Evolutionary conservation across 192 early-diverging fungal species (phyloP).

Genomic region (Podila clonocystis): DNA sequence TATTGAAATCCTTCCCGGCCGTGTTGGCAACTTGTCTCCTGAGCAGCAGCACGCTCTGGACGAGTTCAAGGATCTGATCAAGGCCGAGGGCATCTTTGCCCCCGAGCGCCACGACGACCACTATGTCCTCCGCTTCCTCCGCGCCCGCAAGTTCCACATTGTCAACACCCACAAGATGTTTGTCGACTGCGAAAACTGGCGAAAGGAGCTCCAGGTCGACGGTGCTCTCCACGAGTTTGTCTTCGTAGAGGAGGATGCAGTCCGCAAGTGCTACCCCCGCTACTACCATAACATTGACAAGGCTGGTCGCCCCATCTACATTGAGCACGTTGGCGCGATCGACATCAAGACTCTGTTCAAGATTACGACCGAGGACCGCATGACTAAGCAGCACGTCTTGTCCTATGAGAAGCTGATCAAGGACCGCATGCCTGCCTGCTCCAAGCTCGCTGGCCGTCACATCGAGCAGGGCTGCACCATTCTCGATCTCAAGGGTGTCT

Average conservation of each 20-base stretch:
- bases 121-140: slow-evolving; percentile 75
- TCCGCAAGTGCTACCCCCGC: slow-evolving; percentile 74
- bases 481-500: slow-evolving; percentile 79
- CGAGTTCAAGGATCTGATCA: slow-evolving; percentile 67
- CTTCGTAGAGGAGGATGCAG: slow-evolving; percentile 69
- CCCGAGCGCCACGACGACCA: slow-evolving; percentile 71
- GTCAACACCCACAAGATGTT: slow-evolving; percentile 77
- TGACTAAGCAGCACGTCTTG: slow-evolving; percentile 78
- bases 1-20: slow-evolving; percentile 54
- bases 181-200: slow-evolving; percentile 72
- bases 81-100: slow-evolving; percentile 64
- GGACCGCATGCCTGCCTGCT: slow-evolving; percentile 77
- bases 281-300: slow-evolving; percentile 86
- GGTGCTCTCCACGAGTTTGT: slow-evolving; percentile 65
- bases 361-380: slow-evolving; percentile 72
- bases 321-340: slow-evolving; percentile 75
- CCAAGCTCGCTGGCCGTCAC: slow-evolving; percentile 56
- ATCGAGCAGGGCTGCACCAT: slow-evolving; percentile 81
- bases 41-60: slow-evolving; percentile 64
- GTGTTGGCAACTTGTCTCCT: slow-evolving; percentile 67
- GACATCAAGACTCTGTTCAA: slow-evolving; percentile 71
- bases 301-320: slow-evolving; percentile 76
- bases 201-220: slow-evolving; percentile 70
- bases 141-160: slow-evolving; percentile 78
- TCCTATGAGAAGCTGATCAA: slow-evolving; percentile 76